Percentiles rank a stretch among this genome's conserved stretches.
Conservation (phyloP, 805 yeast species). For the Spathaspora sp. region DNA sequence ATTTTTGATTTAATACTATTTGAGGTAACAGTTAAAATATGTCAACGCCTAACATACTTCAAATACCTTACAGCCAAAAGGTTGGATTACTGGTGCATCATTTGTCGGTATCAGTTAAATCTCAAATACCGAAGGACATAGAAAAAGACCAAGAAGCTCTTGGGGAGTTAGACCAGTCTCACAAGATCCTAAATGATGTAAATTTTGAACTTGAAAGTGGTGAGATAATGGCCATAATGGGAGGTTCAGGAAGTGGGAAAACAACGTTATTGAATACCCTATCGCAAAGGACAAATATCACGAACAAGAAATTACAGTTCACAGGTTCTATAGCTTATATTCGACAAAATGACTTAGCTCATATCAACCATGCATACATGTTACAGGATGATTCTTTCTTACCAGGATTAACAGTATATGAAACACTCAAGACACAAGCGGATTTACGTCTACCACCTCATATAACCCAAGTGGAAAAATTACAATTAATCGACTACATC, state of each 20-base stretch:
- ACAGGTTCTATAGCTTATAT: slow-evolving; percentile 40
- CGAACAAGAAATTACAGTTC: slow-evolving; percentile 37
- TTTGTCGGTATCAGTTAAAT: slow-evolving; percentile 16
- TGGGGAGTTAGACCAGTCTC: background rate
- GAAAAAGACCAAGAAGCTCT: slow-evolving; percentile 6
- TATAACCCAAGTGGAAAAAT: slow-evolving; percentile 41
- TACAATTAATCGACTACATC: slow-evolving; percentile 52
- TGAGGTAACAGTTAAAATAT: background rate
- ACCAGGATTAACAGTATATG: slow-evolving; percentile 70
- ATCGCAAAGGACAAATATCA: slow-evolving; percentile 46
- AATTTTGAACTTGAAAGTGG: slow-evolving; percentile 60
- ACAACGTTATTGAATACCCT: slow-evolving; percentile 72
- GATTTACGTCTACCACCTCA: slow-evolving; percentile 58
- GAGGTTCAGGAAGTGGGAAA: slow-evolving; percentile 87
- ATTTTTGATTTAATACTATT: background rate
- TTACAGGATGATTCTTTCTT: slow-evolving; percentile 72
- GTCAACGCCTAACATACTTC: slow-evolving; percentile 10
- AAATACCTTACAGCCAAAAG: slow-evolving; percentile 35
- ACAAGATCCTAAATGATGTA: slow-evolving; percentile 36
- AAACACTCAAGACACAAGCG: slow-evolving; percentile 68
- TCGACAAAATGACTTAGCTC: slow-evolving; percentile 6
- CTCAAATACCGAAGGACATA: background rate
- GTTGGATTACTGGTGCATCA: slow-evolving; percentile 24
- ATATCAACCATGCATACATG: slow-evolving; percentile 53
- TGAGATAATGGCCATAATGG: slow-evolving; percentile 73